Percentiles rank a stretch among this genome's conserved stretches.
Conservation (phyloP, 352 stramenopile genomes). For the Saprolegnia parasitica region DNA sequence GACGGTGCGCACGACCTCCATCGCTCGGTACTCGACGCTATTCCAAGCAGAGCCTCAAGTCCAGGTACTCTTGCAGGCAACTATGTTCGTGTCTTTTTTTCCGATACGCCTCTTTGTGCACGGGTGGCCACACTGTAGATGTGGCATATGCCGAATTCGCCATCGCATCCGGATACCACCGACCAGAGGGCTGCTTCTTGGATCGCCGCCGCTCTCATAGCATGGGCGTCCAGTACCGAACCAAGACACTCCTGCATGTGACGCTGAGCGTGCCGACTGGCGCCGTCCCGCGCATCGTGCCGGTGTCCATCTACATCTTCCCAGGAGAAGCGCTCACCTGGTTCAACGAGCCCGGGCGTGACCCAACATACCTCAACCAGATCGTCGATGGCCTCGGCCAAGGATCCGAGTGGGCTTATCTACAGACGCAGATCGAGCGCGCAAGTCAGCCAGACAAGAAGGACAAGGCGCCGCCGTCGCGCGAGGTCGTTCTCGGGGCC, state of each 20-base stretch:
- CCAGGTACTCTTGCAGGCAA: no score
- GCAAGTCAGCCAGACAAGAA: slow-evolving; percentile 11
- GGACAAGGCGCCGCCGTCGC: neutral
- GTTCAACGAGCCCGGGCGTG: slow-evolving; percentile 12
- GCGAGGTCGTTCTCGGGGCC: neutral
- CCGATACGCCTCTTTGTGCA: no score
- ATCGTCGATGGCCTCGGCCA: slow-evolving; percentile 9
- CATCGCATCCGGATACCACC: no score
- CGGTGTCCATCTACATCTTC: slow-evolving; percentile 12
- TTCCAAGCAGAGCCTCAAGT: no score
- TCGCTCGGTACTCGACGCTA: no score
- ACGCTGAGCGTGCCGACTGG: neutral
- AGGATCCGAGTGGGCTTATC: slow-evolving; percentile 2
- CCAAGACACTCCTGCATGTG: slow-evolving; percentile 14
- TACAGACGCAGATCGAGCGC: slow-evolving; percentile 5
- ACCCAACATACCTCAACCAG: slow-evolving; percentile 11
- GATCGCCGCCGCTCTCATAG: neutral
- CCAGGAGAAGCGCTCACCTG: neutral
- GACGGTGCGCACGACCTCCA: no score
- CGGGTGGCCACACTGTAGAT: no score
- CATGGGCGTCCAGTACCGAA: neutral
- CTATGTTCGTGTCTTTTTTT: no score
- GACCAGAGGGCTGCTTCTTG: neutral
- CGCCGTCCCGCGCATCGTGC: slow-evolving; percentile 4
- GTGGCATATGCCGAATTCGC: no score